A percentile compares a stretch with the other conserved stretches of the same genome.
Conservation (phyloP, 257 asterid species). For the Salvia miltiorrhiza region DNA sequence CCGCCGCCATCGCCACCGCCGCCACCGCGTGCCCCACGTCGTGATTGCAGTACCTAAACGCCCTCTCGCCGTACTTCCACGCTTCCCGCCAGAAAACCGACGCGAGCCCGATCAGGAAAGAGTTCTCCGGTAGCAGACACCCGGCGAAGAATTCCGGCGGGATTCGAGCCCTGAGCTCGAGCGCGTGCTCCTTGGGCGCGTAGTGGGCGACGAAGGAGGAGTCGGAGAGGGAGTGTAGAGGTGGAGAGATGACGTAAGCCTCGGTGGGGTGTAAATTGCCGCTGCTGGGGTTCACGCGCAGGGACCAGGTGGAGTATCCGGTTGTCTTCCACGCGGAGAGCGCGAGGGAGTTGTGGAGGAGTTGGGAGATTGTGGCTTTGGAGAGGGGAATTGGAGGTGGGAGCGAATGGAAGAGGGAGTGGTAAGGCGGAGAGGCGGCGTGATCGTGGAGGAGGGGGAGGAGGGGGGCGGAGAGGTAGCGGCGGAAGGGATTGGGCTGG, state of each 20-base stretch:
- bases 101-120: conserved; percentile 70
- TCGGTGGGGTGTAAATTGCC: conserved; percentile 96
- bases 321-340: conserved; percentile 86
- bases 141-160: conserved; percentile 39
- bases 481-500: conserved; percentile 97
- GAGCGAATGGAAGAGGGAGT: conserved; percentile 41
- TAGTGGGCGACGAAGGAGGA: conserved; percentile 73
- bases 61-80: conserved; percentile 98
- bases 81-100: conserved; percentile 96
- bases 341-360: conserved; percentile 68
- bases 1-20: conserved; percentile 83
- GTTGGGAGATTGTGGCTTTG: conserved; percentile 53
- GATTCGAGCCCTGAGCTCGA: conserved; percentile 70
- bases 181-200: conserved; percentile 85
- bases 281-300: conserved; percentile 97
- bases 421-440: conserved; percentile 39
- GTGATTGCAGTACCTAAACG: conserved; percentile 95
- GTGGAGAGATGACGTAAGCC: conserved; percentile 68
- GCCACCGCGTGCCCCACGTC: conserved; percentile 95
- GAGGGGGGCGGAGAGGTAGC: conserved; percentile 63
- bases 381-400: conserved; percentile 59
- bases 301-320: conserved; percentile 87
- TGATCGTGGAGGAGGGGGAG: conserved; percentile 55
- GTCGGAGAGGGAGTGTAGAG: conserved; percentile 45
- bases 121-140: conserved; percentile 51